These are phyloP conservation scores for Nicotiana obtusifolia DNA, from an alignment of 257 asterid genomes.

Conservation along the genomic window DNA sequence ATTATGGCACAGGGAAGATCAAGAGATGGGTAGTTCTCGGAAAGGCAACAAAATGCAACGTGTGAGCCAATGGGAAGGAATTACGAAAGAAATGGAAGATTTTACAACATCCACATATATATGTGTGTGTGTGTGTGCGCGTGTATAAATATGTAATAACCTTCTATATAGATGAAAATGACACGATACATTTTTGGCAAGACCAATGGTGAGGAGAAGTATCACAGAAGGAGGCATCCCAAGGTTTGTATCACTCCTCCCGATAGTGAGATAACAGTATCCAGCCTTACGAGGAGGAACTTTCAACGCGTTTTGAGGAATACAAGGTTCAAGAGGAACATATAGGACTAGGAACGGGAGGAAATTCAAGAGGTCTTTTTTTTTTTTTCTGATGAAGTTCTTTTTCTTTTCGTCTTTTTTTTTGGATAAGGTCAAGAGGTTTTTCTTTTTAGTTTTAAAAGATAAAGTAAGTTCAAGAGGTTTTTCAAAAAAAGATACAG, in stretches of 20 bases:
- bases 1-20: not conserved
- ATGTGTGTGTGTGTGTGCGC: too few species aligned
- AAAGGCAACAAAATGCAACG: not conserved
- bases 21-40: not conserved
- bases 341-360: not conserved
- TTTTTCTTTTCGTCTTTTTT: too few species aligned
- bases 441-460: too few species aligned
- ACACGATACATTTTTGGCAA: not conserved
- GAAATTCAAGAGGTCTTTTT: not conserved
- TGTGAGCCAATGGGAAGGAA: not conserved
- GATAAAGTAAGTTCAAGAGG: not conserved
- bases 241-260: not conserved
- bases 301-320: not conserved
- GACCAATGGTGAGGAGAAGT: not conserved
- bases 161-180: not conserved
- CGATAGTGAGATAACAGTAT: not conserved
- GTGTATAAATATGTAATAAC: too few species aligned
- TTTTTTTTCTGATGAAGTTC: too few species aligned
- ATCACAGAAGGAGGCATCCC: not conserved
- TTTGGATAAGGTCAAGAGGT: too few species aligned
- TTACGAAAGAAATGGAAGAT: not conserved
- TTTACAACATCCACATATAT: too few species aligned
- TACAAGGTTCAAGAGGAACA: conserved; percentile 1
- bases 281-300: not conserved
- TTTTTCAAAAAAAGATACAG: not conserved